Evolutionary conservation across 1,139 yeast species (phyloP), one percentile per base, ranked within the genome.

Genomic region (Eremothecium cymbalariae): DNA sequence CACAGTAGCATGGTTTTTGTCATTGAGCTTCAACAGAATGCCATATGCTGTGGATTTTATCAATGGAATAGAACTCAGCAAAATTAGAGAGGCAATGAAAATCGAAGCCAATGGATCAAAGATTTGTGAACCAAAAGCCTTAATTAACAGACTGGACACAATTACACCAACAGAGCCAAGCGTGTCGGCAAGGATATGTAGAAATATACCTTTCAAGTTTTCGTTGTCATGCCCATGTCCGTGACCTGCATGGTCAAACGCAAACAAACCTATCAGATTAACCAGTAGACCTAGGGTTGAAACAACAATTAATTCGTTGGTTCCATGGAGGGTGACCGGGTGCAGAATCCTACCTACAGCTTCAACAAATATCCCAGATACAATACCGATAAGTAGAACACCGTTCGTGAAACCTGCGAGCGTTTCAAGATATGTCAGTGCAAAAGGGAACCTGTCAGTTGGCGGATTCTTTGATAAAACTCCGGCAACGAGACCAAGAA

Each of bases 131-230:
- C 67, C 61, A 53, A 77, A 70, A 11, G 70, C 42, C 38, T 74
- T 74, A 15, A 82, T 76, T 25, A 80, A 58, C 2, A 80, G 38
- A 0, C 98, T 90, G 0, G 97, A 86, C 0, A 84, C 60, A 8
- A 93, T 90, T 16, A 93, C 99, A 4, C 98, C 97, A 0, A 86
- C 94, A 0, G 97, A 88, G 0, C 99, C 98, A 21, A 93, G 64
- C 0, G 98, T 90, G 51, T 90, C 99, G 0, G 99, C 98, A 31
- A 90, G 59, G 28, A 90, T 83, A 50, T 90, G 99, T 28, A 90
- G 64, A 48, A 90, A 90, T 8, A 90, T 85, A 15, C 99, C 99
- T 42, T 78, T 77, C 94, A 90, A 84, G 55, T 90, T 90, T 50
- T 88, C 95, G 53, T 83, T 83, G 4, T 55, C 53, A 38, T 62